Evolutionary conservation across 208 protist genomes (phyloP).

Genomic region (Wallacemonas rigidus): DNA sequence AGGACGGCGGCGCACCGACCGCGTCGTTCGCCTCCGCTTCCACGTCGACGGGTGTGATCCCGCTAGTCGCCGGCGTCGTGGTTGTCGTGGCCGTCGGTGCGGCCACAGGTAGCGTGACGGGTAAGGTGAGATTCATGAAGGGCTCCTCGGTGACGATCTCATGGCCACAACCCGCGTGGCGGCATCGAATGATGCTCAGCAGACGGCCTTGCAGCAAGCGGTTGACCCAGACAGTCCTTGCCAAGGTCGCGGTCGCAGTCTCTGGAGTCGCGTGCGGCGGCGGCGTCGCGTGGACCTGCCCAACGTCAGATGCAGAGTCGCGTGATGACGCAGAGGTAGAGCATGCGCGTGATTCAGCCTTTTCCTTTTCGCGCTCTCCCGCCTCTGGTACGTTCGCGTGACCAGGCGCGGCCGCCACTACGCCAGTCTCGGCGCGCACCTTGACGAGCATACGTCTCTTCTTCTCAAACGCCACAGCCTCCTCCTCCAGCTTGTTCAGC

Average conservation of each 20-base stretch:
- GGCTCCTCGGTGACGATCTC: slow-evolving; percentile 76
- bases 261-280: no score
- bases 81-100: neutral
- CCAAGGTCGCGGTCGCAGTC: neutral
- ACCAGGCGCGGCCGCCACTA: neutral
- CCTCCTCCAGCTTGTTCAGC: slow-evolving; percentile 63
- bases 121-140: slow-evolving; percentile 68
- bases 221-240: slow-evolving; percentile 65
- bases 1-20: no score
- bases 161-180: slow-evolving; percentile 53
- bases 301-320: neutral
- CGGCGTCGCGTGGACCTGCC: no score
- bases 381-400: neutral
- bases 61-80: neutral
- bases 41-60: neutral
- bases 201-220: slow-evolving; percentile 55
- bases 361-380: neutral
- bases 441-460: neutral
- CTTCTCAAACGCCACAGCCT: slow-evolving; percentile 50
- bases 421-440: neutral
- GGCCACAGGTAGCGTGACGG: neutral
- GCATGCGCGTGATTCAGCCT: neutral
- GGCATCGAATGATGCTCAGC: slow-evolving; percentile 84
- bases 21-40: slow-evolving; percentile 19
- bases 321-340: neutral